These are phyloP conservation scores for Dalbergia oliveri DNA, from an alignment of 306 rosid species.

Conservation along the genomic window DNA sequence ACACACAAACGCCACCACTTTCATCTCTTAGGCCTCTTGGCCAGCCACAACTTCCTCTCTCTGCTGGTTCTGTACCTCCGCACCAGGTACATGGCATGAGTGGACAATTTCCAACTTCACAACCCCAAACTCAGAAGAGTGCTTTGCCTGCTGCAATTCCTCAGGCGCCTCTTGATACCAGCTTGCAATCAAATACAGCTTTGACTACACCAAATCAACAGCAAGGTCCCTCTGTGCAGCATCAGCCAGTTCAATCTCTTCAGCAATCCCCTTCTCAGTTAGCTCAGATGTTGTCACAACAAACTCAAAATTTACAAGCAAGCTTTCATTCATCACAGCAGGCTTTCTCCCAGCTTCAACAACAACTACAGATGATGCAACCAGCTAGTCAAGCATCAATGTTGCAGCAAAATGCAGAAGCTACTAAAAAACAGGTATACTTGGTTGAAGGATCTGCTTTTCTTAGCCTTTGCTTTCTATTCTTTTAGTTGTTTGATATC, in stretches of 20 bases:
- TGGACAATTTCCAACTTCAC: slow-evolving; percentile 70
- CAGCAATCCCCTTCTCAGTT: slow-evolving; percentile 85
- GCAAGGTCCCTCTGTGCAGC: slow-evolving; percentile 61
- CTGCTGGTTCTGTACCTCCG: slow-evolving; percentile 68
- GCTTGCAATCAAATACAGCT: slow-evolving; percentile 56
- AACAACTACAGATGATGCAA: slow-evolving; percentile 86
- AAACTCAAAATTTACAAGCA: slow-evolving; percentile 88
- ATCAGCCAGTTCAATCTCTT: slow-evolving; percentile 65
- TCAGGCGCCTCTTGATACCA: slow-evolving; percentile 59
- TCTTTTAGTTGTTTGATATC: slow-evolving; percentile 29
- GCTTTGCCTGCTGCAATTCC: slow-evolving; percentile 58
- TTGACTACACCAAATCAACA: slow-evolving; percentile 58
- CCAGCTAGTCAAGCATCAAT: slow-evolving; percentile 76
- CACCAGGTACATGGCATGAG: slow-evolving; percentile 62
- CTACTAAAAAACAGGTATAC: slow-evolving; percentile 77
- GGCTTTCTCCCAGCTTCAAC: slow-evolving; percentile 95
- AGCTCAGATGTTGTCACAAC: slow-evolving; percentile 95
- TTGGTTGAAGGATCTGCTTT: slow-evolving; percentile 26
- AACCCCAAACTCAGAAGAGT: slow-evolving; percentile 65
- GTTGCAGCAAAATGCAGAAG: slow-evolving; percentile 69
- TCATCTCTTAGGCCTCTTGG: slow-evolving; percentile 66
- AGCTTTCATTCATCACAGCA: slow-evolving; percentile 96
- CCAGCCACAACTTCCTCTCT: slow-evolving; percentile 65
- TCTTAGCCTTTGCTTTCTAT: slow-evolving; percentile 23
- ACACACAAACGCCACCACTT: slow-evolving; percentile 59